Evolutionary conservation across 495 filamentous ascomycete species (phyloP).

Genomic region (Neurospora sublineolata): DNA sequence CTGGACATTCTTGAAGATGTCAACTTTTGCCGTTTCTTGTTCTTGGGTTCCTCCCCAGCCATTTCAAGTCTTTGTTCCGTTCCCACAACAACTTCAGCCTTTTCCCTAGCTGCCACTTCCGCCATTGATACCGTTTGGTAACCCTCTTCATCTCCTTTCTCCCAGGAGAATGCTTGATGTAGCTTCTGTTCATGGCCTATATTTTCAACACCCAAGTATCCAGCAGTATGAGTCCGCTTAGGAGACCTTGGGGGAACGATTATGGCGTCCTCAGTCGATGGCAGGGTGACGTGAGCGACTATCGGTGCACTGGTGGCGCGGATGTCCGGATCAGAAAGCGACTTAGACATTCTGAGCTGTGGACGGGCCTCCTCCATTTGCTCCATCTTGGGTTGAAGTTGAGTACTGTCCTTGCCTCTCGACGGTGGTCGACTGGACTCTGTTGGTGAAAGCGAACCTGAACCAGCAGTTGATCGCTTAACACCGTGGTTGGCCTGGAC

Average conservation of each 20-base stretch:
- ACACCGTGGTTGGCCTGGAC: not conserved
- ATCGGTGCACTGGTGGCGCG: not conserved
- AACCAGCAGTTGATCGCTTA: not conserved
- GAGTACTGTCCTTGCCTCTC: not conserved
- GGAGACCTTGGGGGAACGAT: conserved; percentile 17
- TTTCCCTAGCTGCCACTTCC: not conserved
- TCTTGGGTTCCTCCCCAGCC: not conserved
- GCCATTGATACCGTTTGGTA: not conserved
- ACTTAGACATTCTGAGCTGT: conserved; percentile 2
- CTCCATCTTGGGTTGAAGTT: not conserved
- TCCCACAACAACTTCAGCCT: not conserved
- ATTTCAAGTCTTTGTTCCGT: not conserved
- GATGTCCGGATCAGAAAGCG: conserved; percentile 3
- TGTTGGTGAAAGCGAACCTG: not conserved
- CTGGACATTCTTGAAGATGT: not conserved
- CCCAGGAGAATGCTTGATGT: not conserved
- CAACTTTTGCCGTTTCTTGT: conserved; percentile 1
- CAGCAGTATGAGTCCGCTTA: conserved; percentile 5
- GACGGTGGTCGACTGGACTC: not conserved
- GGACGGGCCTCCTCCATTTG: not conserved
- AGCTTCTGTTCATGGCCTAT: not conserved
- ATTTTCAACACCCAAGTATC: not conserved
- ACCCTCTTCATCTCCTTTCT: not conserved
- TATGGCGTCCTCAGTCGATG: not conserved
- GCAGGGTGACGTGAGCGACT: not conserved